A percentile compares a stretch with the other conserved stretches of the same genome.
Evolutionary conservation across 139 green algal genomes (phyloP).

Genomic region (Coelastrella sp.): DNA sequence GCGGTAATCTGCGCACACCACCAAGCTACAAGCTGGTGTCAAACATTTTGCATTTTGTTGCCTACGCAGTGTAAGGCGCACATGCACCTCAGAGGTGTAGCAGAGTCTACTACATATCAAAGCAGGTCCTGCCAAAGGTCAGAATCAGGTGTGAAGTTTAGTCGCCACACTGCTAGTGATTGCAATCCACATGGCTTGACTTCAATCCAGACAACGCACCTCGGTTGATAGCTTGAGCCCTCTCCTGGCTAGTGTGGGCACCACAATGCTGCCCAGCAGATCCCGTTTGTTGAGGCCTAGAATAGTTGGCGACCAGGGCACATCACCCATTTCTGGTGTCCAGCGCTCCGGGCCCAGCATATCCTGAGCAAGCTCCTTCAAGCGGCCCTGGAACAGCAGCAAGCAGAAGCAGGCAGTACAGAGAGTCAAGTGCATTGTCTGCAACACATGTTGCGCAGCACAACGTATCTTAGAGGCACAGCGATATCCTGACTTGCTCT

Average conservation of each 20-base stretch:
- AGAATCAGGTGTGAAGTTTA: too few species aligned
- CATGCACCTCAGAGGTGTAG: too few species aligned
- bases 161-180: background rate
- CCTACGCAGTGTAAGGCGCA: too few species aligned
- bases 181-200: background rate
- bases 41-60: too few species aligned
- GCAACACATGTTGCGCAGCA: background rate
- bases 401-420: background rate
- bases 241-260: background rate
- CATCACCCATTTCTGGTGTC: background rate
- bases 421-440: background rate
- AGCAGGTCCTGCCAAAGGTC: too few species aligned
- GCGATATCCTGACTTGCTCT: too few species aligned
- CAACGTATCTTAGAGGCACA: background rate
- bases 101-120: too few species aligned
- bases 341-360: constrained; percentile 68
- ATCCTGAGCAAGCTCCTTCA: constrained; percentile 71
- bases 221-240: background rate
- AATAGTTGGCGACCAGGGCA: constrained; percentile 63
- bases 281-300: constrained; percentile 73
- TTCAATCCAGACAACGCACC: background rate
- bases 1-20: too few species aligned
- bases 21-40: too few species aligned
- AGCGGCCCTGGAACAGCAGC: constrained; percentile 45
- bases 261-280: constrained; percentile 56